These are phyloP conservation scores for Tephrocybe sp. DNA, from an alignment of 768 basidiomycete species.

Conservation along the genomic window DNA sequence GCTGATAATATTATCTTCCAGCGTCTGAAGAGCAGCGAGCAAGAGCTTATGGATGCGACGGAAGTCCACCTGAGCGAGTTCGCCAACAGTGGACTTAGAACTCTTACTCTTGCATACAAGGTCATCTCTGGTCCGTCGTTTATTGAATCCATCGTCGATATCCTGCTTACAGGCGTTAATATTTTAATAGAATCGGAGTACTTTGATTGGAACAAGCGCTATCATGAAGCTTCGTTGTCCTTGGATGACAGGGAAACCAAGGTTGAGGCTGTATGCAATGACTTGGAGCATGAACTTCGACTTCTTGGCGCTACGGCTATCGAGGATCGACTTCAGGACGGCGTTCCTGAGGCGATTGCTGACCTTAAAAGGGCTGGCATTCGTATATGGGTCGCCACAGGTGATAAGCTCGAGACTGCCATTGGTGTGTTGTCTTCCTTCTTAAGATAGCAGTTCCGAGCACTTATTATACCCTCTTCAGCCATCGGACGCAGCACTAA, in stretches of 20 bases:
- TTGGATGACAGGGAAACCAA: conserved; percentile 78
- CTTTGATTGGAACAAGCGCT: conserved; percentile 73
- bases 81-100: conserved; percentile 82
- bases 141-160: not conserved
- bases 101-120: conserved; percentile 89
- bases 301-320: conserved; percentile 96
- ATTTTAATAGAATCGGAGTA: conserved; percentile 66
- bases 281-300: conserved; percentile 77
- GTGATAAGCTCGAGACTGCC: conserved; percentile 98
- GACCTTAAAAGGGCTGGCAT: conserved; percentile 95
- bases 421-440: conserved; percentile 54
- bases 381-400: conserved; percentile 98
- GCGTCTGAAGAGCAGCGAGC: conserved; percentile 61
- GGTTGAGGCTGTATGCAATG: conserved; percentile 74
- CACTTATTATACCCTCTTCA: conserved; percentile 24
- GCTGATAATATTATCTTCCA: conserved; percentile 97
- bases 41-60: conserved; percentile 69
- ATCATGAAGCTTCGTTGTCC: conserved; percentile 75
- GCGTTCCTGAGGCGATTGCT: conserved; percentile 94
- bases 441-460: not conserved
- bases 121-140: conserved; percentile 58
- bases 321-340: conserved; percentile 95
- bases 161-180: conserved; percentile 1
- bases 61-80: conserved; percentile 83
- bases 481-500: conserved; percentile 98